Conservation (phyloP, 108 stramenopile species). For the Phaeodactylum tricornutum region DNA sequence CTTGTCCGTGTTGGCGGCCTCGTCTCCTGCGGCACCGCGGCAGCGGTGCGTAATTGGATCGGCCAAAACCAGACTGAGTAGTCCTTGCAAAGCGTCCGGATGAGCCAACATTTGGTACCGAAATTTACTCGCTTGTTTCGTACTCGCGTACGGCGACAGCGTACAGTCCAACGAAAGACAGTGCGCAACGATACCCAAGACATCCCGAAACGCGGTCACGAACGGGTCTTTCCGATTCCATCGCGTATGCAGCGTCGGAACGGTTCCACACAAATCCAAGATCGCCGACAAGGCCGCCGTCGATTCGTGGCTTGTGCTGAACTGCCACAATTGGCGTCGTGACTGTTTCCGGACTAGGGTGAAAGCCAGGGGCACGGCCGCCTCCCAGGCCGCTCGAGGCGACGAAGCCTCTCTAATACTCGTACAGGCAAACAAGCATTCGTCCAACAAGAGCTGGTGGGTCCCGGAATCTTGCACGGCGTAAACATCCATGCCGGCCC, state of each 20-base stretch:
- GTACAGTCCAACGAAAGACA: slow-evolving; percentile 50
- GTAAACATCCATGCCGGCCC: neutral
- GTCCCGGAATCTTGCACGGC: slow-evolving; percentile 58
- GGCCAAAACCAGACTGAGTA: neutral
- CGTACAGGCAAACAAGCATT: slow-evolving; percentile 54
- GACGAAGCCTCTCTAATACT: slow-evolving; percentile 22
- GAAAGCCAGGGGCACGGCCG: slow-evolving; percentile 29
- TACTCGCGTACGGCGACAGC: slow-evolving; percentile 11
- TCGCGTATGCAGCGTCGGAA: too few relatives aligned
- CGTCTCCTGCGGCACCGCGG: neutral
- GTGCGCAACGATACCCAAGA: slow-evolving; percentile 33
- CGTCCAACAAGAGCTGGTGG: slow-evolving; percentile 62
- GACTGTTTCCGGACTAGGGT: slow-evolving; percentile 33
- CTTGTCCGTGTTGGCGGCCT: too few relatives aligned
- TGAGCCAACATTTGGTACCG: slow-evolving; percentile 17
- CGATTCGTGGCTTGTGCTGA: slow-evolving; percentile 5
- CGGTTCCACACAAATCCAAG: neutral
- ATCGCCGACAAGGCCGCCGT: neutral
- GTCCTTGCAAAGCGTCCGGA: neutral
- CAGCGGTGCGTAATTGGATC: neutral
- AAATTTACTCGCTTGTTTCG: slow-evolving; percentile 17
- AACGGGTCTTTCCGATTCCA: too few relatives aligned
- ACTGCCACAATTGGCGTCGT: slow-evolving; percentile 24
- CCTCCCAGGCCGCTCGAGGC: slow-evolving; percentile 21
- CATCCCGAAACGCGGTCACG: too few relatives aligned